A percentile compares a stretch with the other conserved stretches of the same genome.
These are phyloP conservation scores for Talaromyces nanjingensis DNA, from an alignment of 495 filamentous ascomycete genomes.

Conservation along the genomic window DNA sequence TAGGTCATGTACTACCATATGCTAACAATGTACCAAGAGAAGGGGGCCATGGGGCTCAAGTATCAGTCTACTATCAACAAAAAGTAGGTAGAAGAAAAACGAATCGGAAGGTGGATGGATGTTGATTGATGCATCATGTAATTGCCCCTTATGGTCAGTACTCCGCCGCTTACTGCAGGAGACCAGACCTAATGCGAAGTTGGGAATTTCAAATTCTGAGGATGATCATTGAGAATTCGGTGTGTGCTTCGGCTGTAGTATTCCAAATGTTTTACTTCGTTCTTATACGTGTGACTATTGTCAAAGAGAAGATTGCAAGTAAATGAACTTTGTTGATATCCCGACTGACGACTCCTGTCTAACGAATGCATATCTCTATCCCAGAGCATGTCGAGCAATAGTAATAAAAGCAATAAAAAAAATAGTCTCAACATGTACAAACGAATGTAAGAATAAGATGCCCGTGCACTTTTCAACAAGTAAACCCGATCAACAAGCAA, in stretches of 20 bases:
- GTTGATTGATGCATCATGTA: background rate
- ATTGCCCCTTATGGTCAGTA: background rate
- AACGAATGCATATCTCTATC: conserved; percentile 3
- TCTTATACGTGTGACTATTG: background rate
- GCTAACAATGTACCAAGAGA: background rate
- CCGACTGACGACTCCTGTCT: background rate
- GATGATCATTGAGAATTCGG: background rate
- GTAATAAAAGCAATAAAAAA: background rate
- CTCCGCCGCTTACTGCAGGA: background rate
- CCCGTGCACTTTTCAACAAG: background rate
- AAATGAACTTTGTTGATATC: background rate
- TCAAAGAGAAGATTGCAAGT: background rate
- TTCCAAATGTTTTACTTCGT: background rate
- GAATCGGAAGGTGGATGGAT: background rate
- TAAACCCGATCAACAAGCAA: background rate
- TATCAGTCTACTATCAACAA: background rate
- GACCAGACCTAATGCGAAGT: background rate
- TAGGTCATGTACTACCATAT: background rate
- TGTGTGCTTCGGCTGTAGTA: background rate
- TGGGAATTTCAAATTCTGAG: background rate
- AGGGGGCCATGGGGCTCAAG: background rate
- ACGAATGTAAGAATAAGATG: conserved; percentile 7
- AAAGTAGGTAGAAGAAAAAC: background rate
- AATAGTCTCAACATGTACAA: conserved; percentile 7
- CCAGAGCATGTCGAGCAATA: background rate